Conservation (phyloP, 1,139 yeast species). For the Candida mesenterica region DNA sequence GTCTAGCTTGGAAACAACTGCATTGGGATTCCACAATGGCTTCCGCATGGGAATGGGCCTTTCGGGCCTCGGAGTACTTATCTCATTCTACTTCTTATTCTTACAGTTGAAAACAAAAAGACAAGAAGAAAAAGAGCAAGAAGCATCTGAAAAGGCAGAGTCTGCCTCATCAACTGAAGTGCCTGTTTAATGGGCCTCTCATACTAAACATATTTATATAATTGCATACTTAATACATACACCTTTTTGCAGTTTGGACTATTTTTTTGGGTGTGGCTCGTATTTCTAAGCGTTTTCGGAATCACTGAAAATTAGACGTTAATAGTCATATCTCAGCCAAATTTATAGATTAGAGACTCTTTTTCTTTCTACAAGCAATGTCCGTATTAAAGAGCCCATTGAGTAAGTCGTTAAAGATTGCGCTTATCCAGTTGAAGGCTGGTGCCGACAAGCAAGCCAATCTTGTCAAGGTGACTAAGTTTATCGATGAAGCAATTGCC, state of each 20-base stretch:
- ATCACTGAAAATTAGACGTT: no score
- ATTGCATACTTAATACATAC: no score
- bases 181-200: no score
- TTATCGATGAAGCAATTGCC: conserved; percentile 48
- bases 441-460: conserved; percentile 65
- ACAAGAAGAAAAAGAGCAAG: background rate
- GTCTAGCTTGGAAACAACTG: conserved; percentile 21
- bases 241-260: no score
- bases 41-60: conserved; percentile 52
- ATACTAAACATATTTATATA: no score
- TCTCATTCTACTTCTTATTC: conserved; percentile 22
- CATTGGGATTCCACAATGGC: conserved; percentile 43
- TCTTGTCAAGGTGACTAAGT: conserved; percentile 49
- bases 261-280: background rate
- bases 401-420: conserved; percentile 51
- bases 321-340: no score
- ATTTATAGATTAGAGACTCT: no score
- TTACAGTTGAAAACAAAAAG: conserved; percentile 7
- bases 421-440: conserved; percentile 74
- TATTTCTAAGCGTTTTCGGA: no score
- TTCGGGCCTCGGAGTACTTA: conserved; percentile 43
- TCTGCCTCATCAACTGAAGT: no score
- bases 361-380: conserved; percentile 8
- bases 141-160: background rate
- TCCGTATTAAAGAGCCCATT: conserved; percentile 32